Percentiles rank a stretch among this genome's conserved stretches.
Evolutionary conservation across 2,329 filamentous ascomycete species (phyloP).

Genomic region (Sporothrix dimorphospora): DNA sequence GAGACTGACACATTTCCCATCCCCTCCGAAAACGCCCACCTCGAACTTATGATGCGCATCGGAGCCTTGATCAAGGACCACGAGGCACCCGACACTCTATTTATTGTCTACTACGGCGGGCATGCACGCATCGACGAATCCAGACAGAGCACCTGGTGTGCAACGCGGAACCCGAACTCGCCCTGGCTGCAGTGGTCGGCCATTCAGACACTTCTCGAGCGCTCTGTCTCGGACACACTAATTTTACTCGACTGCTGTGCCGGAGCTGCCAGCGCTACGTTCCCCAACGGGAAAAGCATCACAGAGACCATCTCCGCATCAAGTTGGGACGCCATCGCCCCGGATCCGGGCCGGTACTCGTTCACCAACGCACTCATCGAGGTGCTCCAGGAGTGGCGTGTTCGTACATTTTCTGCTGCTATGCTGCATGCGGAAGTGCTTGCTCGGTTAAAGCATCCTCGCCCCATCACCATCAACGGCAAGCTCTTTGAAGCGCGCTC

Average conservation of each 20-base stretch:
- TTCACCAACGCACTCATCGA: slow-evolving; percentile 64
- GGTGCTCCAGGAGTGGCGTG: slow-evolving; percentile 60
- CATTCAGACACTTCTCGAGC: slow-evolving; percentile 61
- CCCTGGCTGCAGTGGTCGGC: slow-evolving; percentile 64
- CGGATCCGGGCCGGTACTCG: slow-evolving; percentile 61
- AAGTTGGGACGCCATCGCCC: slow-evolving; percentile 64
- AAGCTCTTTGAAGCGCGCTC: slow-evolving; percentile 61
- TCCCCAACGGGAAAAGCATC: slow-evolving; percentile 60
- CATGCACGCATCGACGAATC: slow-evolving; percentile 64
- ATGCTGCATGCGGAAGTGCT: slow-evolving; percentile 65
- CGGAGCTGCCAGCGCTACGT: slow-evolving; percentile 62
- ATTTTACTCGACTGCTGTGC: slow-evolving; percentile 64
- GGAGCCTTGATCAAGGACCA: slow-evolving; percentile 61
- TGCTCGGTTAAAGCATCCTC: slow-evolving; percentile 62
- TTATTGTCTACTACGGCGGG: slow-evolving; percentile 62
- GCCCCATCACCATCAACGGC: slow-evolving; percentile 60
- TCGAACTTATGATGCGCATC: slow-evolving; percentile 61
- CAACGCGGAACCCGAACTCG: slow-evolving; percentile 56
- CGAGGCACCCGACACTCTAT: slow-evolving; percentile 57
- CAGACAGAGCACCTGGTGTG: slow-evolving; percentile 63
- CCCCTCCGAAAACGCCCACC: slow-evolving; percentile 60
- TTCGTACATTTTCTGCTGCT: slow-evolving; percentile 59
- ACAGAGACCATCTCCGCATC: slow-evolving; percentile 66
- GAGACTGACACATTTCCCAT: slow-evolving; percentile 62
- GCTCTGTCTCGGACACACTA: slow-evolving; percentile 60